Evolutionary conservation across 495 filamentous ascomycete genomes (phyloP), one percentile per base, ranked within the genome.

Genomic region (Aspergillus leporis): DNA sequence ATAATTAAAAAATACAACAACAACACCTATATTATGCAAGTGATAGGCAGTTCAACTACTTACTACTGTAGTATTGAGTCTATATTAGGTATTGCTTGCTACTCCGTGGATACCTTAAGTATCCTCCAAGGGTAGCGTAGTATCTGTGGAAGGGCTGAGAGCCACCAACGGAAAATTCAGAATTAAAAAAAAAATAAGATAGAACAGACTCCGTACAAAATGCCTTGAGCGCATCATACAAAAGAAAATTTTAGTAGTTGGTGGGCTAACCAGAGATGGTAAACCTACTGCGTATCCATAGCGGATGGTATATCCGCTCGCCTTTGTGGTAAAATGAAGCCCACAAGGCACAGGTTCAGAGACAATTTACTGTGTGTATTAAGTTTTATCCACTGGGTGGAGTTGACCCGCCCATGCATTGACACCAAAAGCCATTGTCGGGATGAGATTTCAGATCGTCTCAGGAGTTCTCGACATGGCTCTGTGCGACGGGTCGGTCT

Each of bases 361-460:
- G 10, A 45, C 41, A 45, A 45, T 45, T 45, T 45, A 45, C 41
- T 45, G 34, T 45, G 18, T 45, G 14, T 45, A 45, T 45, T 45
- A 45, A 19, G 41, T 45, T 40, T 45, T 36, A 45, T 19, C 41
- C 41, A 45, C 41, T 18, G 41, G 41, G 41, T 45, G 41, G 41
- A 19, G 41, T 45, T 19, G 36, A 47, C 43, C 43, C 43, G 43
- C 43, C 19, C 14, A 28, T 6, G 43, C 43, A 47, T 47, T 47
- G 43, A 47, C 43, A 47, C 43, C 43, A 47, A 21, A 22, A 23
- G 43, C 18, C 43, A 47, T 47, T 47, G 21, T 47, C 43, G 43
- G 43, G 43, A 47, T 47, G 6, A 47, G 21, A 23, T 22, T 45
- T 47, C 43, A 47, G 43, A 47, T 47, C 21, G 21, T 16, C 16